Evolutionary conservation across 2,329 filamentous ascomycete genomes (phyloP).

Genomic region (Grosmannia huntii): DNA sequence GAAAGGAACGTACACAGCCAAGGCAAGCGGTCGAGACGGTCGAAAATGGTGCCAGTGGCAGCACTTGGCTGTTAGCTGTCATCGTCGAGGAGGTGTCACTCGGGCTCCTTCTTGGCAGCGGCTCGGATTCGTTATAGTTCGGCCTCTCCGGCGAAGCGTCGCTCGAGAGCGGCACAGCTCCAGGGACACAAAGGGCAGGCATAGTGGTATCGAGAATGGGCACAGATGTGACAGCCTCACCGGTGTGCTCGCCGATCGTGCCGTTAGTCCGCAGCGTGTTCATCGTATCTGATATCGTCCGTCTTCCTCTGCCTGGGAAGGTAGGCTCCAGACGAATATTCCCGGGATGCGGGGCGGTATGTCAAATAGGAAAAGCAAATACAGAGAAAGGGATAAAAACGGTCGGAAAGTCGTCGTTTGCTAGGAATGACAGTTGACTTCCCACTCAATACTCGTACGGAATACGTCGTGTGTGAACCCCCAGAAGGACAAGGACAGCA

Average conservation of each 20-base stretch:
- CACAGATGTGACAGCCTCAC: background rate
- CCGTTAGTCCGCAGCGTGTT: background rate
- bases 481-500: too few species aligned
- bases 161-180: background rate
- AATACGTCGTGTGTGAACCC: background rate
- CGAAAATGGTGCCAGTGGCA: background rate
- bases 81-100: background rate
- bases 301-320: background rate
- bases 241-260: background rate
- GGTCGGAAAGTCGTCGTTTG: background rate
- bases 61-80: background rate
- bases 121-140: background rate
- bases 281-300: background rate
- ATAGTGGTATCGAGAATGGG: background rate
- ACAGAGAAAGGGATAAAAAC: background rate
- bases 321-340: background rate
- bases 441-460: background rate
- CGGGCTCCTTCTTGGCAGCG: constrained; percentile 2
- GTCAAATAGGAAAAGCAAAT: background rate
- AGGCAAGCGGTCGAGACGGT: constrained; percentile 36
- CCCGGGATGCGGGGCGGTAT: background rate
- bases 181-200: background rate
- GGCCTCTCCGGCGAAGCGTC: background rate
- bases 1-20: constrained; percentile 26
- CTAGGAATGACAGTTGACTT: background rate